Conservation (phyloP, 2,329 filamentous ascomycete species). For the Sporothrix brasiliensis region DNA sequence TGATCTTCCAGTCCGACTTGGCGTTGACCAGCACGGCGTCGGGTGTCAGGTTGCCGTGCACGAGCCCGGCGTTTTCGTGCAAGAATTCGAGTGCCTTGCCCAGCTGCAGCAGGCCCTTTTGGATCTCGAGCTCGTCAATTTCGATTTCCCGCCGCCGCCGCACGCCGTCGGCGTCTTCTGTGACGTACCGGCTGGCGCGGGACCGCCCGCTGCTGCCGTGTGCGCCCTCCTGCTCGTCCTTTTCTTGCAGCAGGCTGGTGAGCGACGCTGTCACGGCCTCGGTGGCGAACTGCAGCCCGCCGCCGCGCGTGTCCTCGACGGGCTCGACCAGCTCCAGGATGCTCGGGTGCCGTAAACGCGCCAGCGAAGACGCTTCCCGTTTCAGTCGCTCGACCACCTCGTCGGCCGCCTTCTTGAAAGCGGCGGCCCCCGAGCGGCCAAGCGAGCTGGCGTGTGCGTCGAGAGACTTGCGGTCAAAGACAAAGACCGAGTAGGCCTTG, state of each 20-base stretch:
- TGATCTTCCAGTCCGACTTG: constrained; percentile 99
- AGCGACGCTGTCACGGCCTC: constrained; percentile 90
- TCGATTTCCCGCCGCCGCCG: constrained; percentile 78
- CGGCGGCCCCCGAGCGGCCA: constrained; percentile 64
- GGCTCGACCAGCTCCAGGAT: constrained; percentile 92
- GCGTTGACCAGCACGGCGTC: constrained; percentile 92
- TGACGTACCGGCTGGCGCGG: constrained; percentile 75
- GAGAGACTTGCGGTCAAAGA: constrained; percentile 87
- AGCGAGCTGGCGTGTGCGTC: constrained; percentile 67
- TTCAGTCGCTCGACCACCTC: constrained; percentile 89
- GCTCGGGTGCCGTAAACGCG: constrained; percentile 85
- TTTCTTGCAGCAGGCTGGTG: constrained; percentile 77
- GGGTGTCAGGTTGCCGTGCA: constrained; percentile 92
- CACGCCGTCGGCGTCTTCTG: constrained; percentile 75
- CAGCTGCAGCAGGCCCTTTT: constrained; percentile 91
- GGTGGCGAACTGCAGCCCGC: constrained; percentile 93
- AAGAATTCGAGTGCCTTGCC: constrained; percentile 40
- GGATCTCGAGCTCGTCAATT: constrained; percentile 95
- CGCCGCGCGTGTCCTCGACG: constrained; percentile 88
- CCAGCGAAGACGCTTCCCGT: constrained; percentile 87
- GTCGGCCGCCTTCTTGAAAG: constrained; percentile 78
- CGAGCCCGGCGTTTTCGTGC: constrained; percentile 52
- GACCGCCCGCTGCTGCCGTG: constrained; percentile 59
- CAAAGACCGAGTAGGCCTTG: constrained; percentile 86
- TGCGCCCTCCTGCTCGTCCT: constrained; percentile 76